Evolutionary conservation across 2,329 filamentous ascomycete species (phyloP).

Genomic region (Hymenotorrendiella dingleyae): DNA sequence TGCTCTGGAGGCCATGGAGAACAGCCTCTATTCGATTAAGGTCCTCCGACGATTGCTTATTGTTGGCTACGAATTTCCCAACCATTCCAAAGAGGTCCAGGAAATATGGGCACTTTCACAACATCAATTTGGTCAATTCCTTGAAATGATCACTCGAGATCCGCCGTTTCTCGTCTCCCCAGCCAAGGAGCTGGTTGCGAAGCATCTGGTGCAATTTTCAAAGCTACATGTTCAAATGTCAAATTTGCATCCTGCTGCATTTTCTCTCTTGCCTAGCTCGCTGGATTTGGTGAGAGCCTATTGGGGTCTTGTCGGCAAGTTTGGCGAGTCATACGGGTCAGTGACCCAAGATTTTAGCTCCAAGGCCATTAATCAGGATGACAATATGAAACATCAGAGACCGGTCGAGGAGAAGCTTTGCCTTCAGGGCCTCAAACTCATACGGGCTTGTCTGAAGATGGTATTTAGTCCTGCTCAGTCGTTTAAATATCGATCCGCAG

Average conservation of each 20-base stretch:
- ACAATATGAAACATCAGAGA: conserved; percentile 45
- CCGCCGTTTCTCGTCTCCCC: conserved; percentile 44
- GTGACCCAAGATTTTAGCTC: conserved; percentile 34
- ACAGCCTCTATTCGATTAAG: conserved; percentile 74
- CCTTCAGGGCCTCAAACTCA: conserved; percentile 74
- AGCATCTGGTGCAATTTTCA: conserved; percentile 82
- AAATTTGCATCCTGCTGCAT: conserved; percentile 71
- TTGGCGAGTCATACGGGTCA: conserved; percentile 65
- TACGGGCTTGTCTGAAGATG: conserved; percentile 80
- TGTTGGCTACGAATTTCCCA: conserved; percentile 77
- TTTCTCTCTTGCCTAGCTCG: conserved; percentile 74
- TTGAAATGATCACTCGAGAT: conserved; percentile 55
- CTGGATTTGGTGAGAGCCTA: conserved; percentile 74
- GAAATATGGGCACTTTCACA: conserved; percentile 78
- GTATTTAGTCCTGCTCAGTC: conserved; percentile 74
- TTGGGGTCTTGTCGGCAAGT: conserved; percentile 73
- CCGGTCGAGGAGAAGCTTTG: conserved; percentile 72
- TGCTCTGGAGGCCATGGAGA: conserved; percentile 60
- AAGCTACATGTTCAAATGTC: conserved; percentile 91
- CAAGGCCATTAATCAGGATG: conserved; percentile 41
- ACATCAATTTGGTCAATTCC: conserved; percentile 70
- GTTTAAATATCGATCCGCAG: conserved; percentile 73
- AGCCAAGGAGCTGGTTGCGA: conserved; percentile 63
- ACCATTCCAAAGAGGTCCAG: conserved; percentile 68
- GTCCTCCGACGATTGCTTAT: conserved; percentile 73